Conservation (phyloP, 176 grass and related monocot genomes). For the Olyra latifolia region DNA sequence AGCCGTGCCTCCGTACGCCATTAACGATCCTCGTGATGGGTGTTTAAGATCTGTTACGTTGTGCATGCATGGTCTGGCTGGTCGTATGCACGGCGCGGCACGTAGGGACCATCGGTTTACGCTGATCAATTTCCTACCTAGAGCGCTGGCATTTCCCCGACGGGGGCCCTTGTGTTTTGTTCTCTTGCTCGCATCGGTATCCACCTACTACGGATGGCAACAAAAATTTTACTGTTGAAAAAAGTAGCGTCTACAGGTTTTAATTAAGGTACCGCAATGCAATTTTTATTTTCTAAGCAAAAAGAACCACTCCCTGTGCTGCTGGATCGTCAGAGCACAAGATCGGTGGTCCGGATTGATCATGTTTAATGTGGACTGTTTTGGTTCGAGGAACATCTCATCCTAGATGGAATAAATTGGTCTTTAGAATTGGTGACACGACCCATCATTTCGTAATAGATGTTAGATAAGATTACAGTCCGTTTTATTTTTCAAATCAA, state of each 20-base stretch:
- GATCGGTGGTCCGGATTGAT: neutral
- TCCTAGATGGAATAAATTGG: no score
- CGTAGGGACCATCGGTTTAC: neutral
- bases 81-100: neutral
- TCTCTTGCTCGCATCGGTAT: neutral
- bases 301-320: neutral
- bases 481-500: no score
- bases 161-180: neutral
- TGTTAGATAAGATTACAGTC: no score
- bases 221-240: neutral
- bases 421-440: no score
- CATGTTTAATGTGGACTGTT: neutral
- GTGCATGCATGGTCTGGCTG: neutral
- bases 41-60: neutral
- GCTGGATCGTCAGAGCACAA: neutral
- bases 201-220: neutral
- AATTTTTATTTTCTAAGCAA: no score
- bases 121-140: neutral
- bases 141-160: neutral
- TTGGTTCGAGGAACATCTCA: no score
- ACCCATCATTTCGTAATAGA: no score
- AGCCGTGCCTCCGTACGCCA: neutral
- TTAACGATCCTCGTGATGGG: neutral
- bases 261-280: no score
- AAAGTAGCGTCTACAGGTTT: neutral